phyloP scores from a whole-genome alignment of 1,284 basidiomycete species.

The Cutaneotrichosporon mucoides region DNA sequence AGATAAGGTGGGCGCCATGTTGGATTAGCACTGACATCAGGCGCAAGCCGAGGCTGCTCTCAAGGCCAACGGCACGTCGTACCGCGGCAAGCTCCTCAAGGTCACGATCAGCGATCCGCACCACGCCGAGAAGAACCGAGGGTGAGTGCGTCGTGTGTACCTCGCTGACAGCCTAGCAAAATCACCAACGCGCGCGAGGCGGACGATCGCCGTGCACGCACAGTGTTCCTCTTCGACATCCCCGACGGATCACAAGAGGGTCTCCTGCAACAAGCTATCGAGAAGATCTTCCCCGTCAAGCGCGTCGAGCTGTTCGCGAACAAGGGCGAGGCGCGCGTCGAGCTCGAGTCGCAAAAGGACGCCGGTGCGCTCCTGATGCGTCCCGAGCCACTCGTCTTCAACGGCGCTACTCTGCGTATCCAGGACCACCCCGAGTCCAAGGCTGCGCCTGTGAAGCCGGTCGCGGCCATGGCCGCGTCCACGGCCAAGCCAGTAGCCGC shows the following conservation, averaged over 20 bases:
- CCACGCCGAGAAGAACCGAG: slow-evolving; percentile 23
- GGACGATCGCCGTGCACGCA: slow-evolving; percentile 58
- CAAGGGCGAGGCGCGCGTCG: slow-evolving; percentile 68
- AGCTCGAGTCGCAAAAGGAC: slow-evolving; percentile 70
- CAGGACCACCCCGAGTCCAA: neutral
- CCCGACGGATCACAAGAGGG: slow-evolving; percentile 74
- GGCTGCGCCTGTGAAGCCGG: neutral
- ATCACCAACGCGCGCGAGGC: slow-evolving; percentile 14
- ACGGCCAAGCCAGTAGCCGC: neutral
- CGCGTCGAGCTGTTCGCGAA: slow-evolving; percentile 70
- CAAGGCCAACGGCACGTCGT: slow-evolving; percentile 73
- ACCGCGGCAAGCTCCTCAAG: slow-evolving; percentile 47
- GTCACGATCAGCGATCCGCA: slow-evolving; percentile 40
- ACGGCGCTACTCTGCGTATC: slow-evolving; percentile 46
- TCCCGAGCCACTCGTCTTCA: slow-evolving; percentile 64
- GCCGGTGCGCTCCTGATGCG: slow-evolving; percentile 69
- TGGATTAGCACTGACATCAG: no score
- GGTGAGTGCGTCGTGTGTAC: neutral
- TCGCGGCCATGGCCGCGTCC: slow-evolving; percentile 1
- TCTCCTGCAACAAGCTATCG: slow-evolving; percentile 77
- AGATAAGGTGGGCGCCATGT: neutral
- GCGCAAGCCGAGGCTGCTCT: slow-evolving; percentile 67
- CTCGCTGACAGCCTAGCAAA: neutral
- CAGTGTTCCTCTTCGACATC: slow-evolving; percentile 68
- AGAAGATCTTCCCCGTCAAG: slow-evolving; percentile 68